phyloP scores from a whole-genome alignment of 2,329 filamentous ascomycete genomes.

The Colletotrichum higginsianum region DNA sequence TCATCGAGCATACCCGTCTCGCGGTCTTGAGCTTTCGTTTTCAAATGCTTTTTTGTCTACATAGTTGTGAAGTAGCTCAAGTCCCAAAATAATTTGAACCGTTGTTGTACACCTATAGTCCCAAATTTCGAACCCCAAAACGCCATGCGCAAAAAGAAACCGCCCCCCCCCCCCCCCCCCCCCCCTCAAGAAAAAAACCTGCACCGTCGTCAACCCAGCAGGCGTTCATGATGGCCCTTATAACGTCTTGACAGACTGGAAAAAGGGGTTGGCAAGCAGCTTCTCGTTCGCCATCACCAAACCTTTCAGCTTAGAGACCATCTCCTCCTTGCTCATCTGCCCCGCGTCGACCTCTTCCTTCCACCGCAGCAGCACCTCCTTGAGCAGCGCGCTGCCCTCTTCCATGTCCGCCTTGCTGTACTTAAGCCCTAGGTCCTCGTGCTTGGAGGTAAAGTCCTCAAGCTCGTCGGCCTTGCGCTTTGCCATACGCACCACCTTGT shows the following conservation, averaged over 20 bases:
- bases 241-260: slow-evolving; percentile 73
- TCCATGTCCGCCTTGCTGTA: slow-evolving; percentile 91
- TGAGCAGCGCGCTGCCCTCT: slow-evolving; percentile 87
- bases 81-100: neutral
- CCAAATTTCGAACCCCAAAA: slow-evolving; percentile 10
- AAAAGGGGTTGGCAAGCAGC: slow-evolving; percentile 77
- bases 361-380: slow-evolving; percentile 87
- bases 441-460: slow-evolving; percentile 91
- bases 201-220: neutral
- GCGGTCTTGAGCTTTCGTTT: neutral
- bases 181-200: neutral
- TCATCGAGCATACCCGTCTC: neutral
- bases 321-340: slow-evolving; percentile 79
- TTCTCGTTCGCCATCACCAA: slow-evolving; percentile 82
- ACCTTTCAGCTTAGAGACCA: slow-evolving; percentile 83
- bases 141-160: slow-evolving; percentile 5
- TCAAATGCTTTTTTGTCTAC: neutral
- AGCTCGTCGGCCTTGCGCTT: slow-evolving; percentile 98
- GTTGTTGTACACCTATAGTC: slow-evolving; percentile 3
- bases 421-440: slow-evolving; percentile 71
- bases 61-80: slow-evolving; percentile 3
- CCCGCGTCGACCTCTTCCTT: slow-evolving; percentile 79
- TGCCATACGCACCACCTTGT: slow-evolving; percentile 99
- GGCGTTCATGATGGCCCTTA: slow-evolving; percentile 47
- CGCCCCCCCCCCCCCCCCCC: too few species aligned